Percentiles rank a stretch among this genome's conserved stretches.
phyloP scores from a whole-genome alignment of 805 yeast genomes.

The Wickerhamiella musiphila region DNA sequence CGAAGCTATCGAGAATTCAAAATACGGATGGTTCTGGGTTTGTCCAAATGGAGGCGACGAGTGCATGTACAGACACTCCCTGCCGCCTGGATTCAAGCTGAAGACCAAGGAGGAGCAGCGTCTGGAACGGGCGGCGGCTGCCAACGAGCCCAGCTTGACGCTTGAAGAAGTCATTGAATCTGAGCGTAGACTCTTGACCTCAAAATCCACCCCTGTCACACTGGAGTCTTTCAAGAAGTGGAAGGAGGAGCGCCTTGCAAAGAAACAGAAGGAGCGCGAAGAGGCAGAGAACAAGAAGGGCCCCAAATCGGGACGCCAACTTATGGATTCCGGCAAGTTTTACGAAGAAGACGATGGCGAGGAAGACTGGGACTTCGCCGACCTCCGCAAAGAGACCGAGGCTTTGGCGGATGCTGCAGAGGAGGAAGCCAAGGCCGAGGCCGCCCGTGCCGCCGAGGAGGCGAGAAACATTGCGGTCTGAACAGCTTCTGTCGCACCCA shows the following conservation, averaged over 20 bases:
- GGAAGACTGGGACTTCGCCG: conserved; percentile 23
- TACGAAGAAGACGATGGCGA: conserved; percentile 18
- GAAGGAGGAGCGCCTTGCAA: conserved; percentile 54
- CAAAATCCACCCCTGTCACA: conserved; percentile 66
- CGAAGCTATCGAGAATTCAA: conserved; percentile 92
- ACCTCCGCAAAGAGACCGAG: conserved; percentile 21
- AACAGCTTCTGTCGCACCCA: no score
- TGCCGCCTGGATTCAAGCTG: conserved; percentile 92
- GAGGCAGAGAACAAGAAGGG: conserved; percentile 28
- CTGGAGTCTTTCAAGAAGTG: conserved; percentile 62
- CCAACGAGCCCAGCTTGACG: conserved; percentile 74
- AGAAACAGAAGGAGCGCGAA: conserved; percentile 28
- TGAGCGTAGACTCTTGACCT: conserved; percentile 73
- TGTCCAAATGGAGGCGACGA: conserved; percentile 90
- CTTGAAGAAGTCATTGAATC: conserved; percentile 91
- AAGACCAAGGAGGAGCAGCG: conserved; percentile 94
- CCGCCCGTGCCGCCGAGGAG: background rate
- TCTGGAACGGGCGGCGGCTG: conserved; percentile 70
- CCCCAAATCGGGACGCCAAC: conserved; percentile 20
- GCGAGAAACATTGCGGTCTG: no score
- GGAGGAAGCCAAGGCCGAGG: conserved; percentile 3
- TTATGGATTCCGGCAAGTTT: conserved; percentile 25
- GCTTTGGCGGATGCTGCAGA: conserved; percentile 7
- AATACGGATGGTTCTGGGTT: conserved; percentile 98
- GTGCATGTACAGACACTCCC: conserved; percentile 87